Conservation (phyloP, 257 asterid species). For the Solanum bukasovii region DNA sequence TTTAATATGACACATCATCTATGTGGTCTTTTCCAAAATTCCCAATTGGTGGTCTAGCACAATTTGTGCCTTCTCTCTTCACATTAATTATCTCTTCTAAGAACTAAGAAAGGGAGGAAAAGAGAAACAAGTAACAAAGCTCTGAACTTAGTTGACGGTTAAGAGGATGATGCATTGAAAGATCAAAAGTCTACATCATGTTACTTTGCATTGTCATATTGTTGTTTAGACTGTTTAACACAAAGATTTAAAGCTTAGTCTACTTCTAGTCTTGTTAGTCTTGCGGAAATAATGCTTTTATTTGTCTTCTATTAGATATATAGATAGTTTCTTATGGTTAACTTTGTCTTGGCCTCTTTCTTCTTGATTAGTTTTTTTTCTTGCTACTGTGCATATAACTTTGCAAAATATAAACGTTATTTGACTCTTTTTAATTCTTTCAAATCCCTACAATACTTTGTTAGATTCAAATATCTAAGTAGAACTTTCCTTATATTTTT, state of each 20-base stretch:
- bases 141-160: neutral
- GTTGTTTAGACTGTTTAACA: neutral
- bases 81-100: neutral
- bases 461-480: neutral
- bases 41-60: neutral
- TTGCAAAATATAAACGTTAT: neutral
- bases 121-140: neutral
- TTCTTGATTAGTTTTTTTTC: neutral
- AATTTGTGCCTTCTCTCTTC: neutral
- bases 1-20: neutral
- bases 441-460: neutral
- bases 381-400: neutral
- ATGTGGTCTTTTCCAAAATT: neutral
- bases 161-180: neutral
- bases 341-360: neutral
- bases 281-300: neutral
- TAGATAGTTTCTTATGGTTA: neutral
- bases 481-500: neutral
- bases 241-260: neutral
- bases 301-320: neutral
- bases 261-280: neutral
- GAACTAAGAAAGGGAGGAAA: neutral
- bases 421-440: neutral
- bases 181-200: neutral
- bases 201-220: neutral